Conservation (phyloP, 169 alveolate genomes). For the Babesia caballi region DNA sequence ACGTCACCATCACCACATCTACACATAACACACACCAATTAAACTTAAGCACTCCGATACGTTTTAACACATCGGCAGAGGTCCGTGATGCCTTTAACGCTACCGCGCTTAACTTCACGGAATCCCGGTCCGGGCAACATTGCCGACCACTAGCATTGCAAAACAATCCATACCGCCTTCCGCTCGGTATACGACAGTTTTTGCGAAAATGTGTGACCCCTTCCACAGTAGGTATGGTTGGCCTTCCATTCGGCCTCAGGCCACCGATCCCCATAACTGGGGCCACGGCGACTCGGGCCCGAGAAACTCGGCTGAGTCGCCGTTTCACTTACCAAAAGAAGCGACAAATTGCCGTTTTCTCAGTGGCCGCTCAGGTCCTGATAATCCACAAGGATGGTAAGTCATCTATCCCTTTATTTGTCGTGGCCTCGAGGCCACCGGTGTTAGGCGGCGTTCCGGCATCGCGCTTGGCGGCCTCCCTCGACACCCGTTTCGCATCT, state of each 20-base stretch:
- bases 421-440: neutral
- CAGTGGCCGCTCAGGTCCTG: conserved; percentile 13
- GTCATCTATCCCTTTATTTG: neutral
- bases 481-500: too few relatives aligned
- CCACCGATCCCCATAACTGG: conserved; percentile 36
- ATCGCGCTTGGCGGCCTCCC: too few relatives aligned
- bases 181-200: too few relatives aligned
- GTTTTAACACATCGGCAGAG: too few relatives aligned
- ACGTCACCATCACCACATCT: too few relatives aligned
- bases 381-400: neutral
- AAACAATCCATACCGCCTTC: too few relatives aligned
- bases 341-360: neutral
- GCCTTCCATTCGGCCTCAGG: neutral
- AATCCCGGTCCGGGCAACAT: too few relatives aligned
- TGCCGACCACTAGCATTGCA: too few relatives aligned
- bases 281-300: neutral
- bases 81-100: too few relatives aligned
- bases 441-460: conserved; percentile 3
- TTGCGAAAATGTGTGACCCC: neutral
- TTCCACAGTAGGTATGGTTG: neutral
- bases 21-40: too few relatives aligned
- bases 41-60: too few relatives aligned
- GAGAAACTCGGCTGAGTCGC: neutral
- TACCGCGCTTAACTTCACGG: too few relatives aligned
- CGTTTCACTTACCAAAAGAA: neutral